Conservation (phyloP, 768 basidiomycete genomes). For the Hysterangium stoloniferum region DNA sequence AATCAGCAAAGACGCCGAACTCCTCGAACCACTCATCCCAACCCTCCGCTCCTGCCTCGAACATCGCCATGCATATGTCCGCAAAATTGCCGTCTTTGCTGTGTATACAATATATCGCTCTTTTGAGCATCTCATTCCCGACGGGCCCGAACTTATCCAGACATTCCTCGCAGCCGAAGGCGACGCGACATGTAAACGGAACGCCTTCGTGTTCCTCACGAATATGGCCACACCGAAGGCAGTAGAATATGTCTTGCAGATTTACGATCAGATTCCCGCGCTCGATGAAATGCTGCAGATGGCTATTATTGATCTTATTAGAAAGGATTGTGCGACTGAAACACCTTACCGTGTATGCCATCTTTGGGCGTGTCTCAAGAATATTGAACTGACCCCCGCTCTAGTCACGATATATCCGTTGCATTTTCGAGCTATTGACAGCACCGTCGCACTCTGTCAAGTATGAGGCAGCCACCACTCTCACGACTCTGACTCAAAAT, state of each 20-base stretch:
- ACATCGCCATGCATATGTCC: slow-evolving; percentile 95
- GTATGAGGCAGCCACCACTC: slow-evolving; percentile 93
- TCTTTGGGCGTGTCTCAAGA: not conserved
- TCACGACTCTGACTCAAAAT: slow-evolving; percentile 92
- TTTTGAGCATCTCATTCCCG: slow-evolving; percentile 91
- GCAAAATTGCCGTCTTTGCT: slow-evolving; percentile 97
- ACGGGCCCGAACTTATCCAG: slow-evolving; percentile 91
- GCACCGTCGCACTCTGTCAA: slow-evolving; percentile 89
- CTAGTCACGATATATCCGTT: slow-evolving; percentile 88
- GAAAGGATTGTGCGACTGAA: slow-evolving; percentile 82
- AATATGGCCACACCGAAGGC: slow-evolving; percentile 75
- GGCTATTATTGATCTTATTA: slow-evolving; percentile 89
- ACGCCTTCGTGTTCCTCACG: slow-evolving; percentile 93
- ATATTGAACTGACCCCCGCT: not conserved
- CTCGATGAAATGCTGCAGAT: slow-evolving; percentile 94
- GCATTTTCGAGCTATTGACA: slow-evolving; percentile 87
- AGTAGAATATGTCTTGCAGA: slow-evolving; percentile 80
- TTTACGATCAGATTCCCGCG: slow-evolving; percentile 73
- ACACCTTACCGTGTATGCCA: slow-evolving; percentile 62
- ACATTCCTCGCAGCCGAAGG: slow-evolving; percentile 95
- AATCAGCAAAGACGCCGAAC: slow-evolving; percentile 84
- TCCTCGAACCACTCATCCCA: slow-evolving; percentile 92
- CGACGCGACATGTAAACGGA: slow-evolving; percentile 93
- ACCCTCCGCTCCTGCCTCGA: slow-evolving; percentile 91
- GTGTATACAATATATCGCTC: slow-evolving; percentile 90